Base-by-base conservation (phyloP, 169 alveolate species). In the Plasmodium vinckei region DNA sequence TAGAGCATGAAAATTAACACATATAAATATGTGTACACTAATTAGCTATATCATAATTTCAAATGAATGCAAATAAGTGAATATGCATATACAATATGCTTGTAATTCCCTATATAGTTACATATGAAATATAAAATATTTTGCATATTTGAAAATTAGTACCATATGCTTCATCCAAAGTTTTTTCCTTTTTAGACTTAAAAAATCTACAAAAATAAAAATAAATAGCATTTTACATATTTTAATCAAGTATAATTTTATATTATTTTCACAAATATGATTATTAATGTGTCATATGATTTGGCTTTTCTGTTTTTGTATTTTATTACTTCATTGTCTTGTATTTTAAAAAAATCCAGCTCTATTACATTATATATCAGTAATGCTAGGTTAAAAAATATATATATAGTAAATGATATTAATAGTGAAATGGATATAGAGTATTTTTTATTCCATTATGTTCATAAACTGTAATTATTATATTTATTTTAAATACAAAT, bases 161-260 rank as follows among this genome's bases (percentile, higher is more conserved):
- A n/a, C 90, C 90, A 61, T 82, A 67, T 4, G 90, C 84, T 42
- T 82, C 90, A 47, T 82, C 90, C 63, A 82, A 47, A 27, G 90
- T 82, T 44, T 39, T 56, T n/a, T 54, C 90, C 47, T 82, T 82
- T 59, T 82, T 82, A 19, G 59, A 17, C 63, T 67, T 82, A 61
- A 82, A 82, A 56, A 82, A 82, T 56, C 90, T 82, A 47, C 39
- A 72, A 72, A 72, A 25, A 49, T 25, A 71, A 13, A 25, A 19
- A 19, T n/a, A 4, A 57, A 19, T 19, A 15, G 7, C 3, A 13
- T 51, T 51, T 51, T 51, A 51, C 59, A 51, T 13, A 15, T 51
- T 51, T 7, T 10, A 33, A 23, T 13, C 21, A 15, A 23, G 23
- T 25, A n/a, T 6, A 10, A 23, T n/a, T 19, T 33, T 19, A 23